phyloP scores from a whole-genome alignment of 768 basidiomycete species.

The Cubamyces lactineus region DNA sequence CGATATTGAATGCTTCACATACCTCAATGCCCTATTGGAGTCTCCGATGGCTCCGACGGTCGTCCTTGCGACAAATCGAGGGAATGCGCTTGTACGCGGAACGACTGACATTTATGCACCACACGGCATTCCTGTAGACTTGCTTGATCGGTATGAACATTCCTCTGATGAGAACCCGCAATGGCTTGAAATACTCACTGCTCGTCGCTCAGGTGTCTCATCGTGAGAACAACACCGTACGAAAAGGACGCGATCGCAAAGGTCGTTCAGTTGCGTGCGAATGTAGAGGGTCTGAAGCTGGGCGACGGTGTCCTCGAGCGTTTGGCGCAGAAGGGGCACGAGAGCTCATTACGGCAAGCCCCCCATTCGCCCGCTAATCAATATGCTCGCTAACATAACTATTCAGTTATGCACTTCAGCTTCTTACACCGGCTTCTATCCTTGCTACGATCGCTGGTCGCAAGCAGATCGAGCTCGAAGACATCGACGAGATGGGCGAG shows the following conservation, averaged over 20 bases:
- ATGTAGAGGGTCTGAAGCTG: conserved; percentile 82
- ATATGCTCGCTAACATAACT: background rate
- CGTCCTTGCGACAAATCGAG: conserved; percentile 94
- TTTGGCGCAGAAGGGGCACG: conserved; percentile 81
- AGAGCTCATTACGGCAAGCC: conserved; percentile 74
- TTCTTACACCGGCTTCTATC: conserved; percentile 90
- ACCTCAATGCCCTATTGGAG: conserved; percentile 93
- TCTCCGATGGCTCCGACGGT: conserved; percentile 98
- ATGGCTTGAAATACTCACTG: background rate
- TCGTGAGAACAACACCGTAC: conserved; percentile 90
- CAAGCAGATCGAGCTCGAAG: conserved; percentile 80
- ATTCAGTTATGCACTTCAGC: conserved; percentile 83
- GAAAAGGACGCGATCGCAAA: conserved; percentile 81
- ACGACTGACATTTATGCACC: conserved; percentile 90
- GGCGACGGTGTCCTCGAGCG: conserved; percentile 76
- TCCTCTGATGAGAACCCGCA: background rate
- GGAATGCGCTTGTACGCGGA: conserved; percentile 89
- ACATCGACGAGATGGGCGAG: conserved; percentile 92
- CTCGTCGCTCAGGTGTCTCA: conserved; percentile 72
- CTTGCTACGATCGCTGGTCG: conserved; percentile 79
- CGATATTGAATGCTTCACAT: conserved; percentile 99
- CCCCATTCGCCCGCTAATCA: background rate
- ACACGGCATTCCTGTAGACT: conserved; percentile 92
- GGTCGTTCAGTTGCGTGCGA: conserved; percentile 85
- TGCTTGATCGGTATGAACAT: conserved; percentile 78